Conservation (phyloP, 805 yeast species). For the Ogataea paraovalis region DNA sequence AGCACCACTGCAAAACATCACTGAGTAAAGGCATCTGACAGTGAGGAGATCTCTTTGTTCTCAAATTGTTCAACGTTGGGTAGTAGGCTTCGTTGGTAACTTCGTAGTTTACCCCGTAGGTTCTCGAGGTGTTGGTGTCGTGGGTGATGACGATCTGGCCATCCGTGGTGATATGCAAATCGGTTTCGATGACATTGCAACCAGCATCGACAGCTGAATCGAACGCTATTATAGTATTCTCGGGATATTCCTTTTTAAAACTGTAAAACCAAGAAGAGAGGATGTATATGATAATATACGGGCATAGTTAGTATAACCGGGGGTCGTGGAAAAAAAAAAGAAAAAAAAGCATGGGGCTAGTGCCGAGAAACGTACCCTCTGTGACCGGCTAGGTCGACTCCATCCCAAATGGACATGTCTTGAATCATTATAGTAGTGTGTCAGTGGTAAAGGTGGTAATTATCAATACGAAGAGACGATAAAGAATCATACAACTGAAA, state of each 20-base stretch:
- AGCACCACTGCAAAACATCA: constrained; percentile 33
- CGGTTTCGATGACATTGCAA: constrained; percentile 34
- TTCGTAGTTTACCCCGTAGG: constrained; percentile 27
- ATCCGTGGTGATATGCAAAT: constrained; percentile 35
- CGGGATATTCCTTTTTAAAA: constrained; percentile 29
- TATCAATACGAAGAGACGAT: too few species aligned
- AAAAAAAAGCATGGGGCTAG: too few species aligned
- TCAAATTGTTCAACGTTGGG: constrained; percentile 25
- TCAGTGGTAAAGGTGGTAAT: too few species aligned
- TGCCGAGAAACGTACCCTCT: constrained; percentile 25
- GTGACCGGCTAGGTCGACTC: constrained; percentile 21
- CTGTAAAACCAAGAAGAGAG: constrained; percentile 7
- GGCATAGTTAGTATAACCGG: neutral
- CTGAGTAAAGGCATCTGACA: constrained; percentile 30
- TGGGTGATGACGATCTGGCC: constrained; percentile 32
- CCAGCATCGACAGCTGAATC: constrained; percentile 33
- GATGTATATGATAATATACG: neutral
- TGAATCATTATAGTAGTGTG: neutral
- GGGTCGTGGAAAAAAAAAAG: too few species aligned
- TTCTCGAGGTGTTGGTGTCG: constrained; percentile 31
- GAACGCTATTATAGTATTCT: constrained; percentile 34
- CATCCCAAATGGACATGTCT: neutral
- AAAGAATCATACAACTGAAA: too few species aligned
- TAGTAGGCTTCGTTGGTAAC: constrained; percentile 27
- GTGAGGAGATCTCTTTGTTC: constrained; percentile 31